Evolutionary conservation across 192 early-diverging fungal species (phyloP).

Genomic region (Dissophora ornata): DNA sequence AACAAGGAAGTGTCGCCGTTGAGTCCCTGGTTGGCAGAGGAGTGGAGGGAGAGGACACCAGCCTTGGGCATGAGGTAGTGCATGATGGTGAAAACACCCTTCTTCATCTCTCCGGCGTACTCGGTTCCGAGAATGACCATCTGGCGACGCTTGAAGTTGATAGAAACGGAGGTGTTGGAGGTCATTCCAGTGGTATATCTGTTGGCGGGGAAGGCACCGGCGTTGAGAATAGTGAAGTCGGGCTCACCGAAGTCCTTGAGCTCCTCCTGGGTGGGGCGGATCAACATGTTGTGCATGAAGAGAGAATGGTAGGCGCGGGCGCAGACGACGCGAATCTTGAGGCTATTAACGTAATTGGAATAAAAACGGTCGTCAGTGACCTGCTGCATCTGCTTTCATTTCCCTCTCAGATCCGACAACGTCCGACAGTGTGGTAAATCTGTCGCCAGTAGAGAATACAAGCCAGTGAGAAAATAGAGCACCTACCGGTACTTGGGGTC

Average conservation of each 20-base stretch:
- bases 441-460: not conserved
- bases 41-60: constrained; percentile 90
- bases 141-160: constrained; percentile 94
- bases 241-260: constrained; percentile 93
- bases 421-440: too few species aligned
- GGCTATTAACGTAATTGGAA: constrained; percentile 46
- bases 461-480: not conserved
- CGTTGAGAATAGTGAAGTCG: constrained; percentile 98
- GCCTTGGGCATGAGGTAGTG: constrained; percentile 98
- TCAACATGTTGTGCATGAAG: constrained; percentile 99
- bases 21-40: constrained; percentile 94
- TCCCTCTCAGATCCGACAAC: not conserved
- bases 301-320: constrained; percentile 95
- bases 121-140: constrained; percentile 99
- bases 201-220: constrained; percentile 94
- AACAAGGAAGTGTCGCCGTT: constrained; percentile 94
- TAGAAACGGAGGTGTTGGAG: constrained; percentile 88
- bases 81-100: constrained; percentile 98
- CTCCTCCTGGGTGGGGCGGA: constrained; percentile 93
- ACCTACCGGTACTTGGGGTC: constrained; percentile 91
- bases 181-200: constrained; percentile 96
- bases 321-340: constrained; percentile 96
- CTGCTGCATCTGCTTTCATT: not conserved
- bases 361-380: not conserved
- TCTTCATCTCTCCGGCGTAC: constrained; percentile 99